Evolutionary conservation across 2,329 filamentous ascomycete genomes (phyloP).

Genomic region (Epichloe scottii): DNA sequence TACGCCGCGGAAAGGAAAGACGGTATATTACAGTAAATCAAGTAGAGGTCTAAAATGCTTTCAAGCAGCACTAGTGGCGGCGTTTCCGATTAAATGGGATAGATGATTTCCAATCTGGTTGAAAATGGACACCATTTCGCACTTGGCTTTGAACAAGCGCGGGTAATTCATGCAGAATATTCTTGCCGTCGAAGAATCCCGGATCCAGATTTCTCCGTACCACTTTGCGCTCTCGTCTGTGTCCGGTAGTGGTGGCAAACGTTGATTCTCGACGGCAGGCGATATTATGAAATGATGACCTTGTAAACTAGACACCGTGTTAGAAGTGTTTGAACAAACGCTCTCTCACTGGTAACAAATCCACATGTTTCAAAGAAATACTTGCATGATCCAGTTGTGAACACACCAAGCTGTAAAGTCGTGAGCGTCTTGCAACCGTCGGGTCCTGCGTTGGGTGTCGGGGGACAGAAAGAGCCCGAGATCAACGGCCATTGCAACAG

Average conservation of each 20-base stretch:
- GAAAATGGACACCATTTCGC: background rate
- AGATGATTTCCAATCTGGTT: background rate
- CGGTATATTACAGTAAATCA: too few relatives aligned
- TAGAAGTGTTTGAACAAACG: background rate
- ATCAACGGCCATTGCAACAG: background rate
- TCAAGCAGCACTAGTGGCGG: too few relatives aligned
- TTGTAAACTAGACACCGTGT: background rate
- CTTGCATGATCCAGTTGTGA: background rate
- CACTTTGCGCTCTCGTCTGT: background rate
- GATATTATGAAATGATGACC: background rate
- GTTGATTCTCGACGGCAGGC: background rate
- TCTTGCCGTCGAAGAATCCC: background rate
- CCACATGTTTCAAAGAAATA: background rate
- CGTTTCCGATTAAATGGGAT: background rate
- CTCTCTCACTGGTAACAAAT: background rate
- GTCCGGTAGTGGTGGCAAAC: background rate
- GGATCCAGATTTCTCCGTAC: background rate
- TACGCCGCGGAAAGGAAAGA: too few relatives aligned
- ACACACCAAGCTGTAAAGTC: background rate
- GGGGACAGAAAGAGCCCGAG: background rate
- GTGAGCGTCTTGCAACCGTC: background rate
- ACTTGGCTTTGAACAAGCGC: background rate
- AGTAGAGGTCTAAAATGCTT: too few relatives aligned
- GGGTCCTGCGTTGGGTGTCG: background rate
- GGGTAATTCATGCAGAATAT: background rate